A percentile compares a stretch with the other conserved stretches of the same genome.
These are phyloP conservation scores for Acacia melanoxylon DNA, from an alignment of 306 rosid species.

Conservation along the genomic window DNA sequence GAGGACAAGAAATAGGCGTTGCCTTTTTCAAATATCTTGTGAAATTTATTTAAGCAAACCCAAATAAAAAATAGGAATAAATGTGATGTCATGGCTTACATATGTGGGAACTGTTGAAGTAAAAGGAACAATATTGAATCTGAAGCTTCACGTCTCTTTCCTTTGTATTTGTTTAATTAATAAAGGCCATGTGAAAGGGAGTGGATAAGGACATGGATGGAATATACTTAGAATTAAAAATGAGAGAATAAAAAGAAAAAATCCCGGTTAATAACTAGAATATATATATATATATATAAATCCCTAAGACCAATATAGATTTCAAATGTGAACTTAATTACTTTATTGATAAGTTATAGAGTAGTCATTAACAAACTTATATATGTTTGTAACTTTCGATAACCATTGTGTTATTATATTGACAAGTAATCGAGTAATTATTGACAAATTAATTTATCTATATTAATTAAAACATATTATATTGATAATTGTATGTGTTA, in stretches of 20 bases:
- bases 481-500: too few species aligned
- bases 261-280: too few species aligned
- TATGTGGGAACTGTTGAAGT: background rate
- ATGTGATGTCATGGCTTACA: background rate
- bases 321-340: too few species aligned
- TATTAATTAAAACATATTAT: too few species aligned
- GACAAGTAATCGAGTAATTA: too few species aligned
- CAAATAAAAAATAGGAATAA: background rate
- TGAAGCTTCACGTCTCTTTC: background rate
- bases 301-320: too few species aligned
- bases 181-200: background rate
- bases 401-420: too few species aligned
- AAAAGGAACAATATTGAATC: background rate
- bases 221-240: background rate
- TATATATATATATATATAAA: too few species aligned
- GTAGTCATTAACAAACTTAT: fast-evolving
- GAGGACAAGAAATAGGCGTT: background rate
- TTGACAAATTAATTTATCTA: too few species aligned
- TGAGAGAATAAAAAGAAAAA: background rate
- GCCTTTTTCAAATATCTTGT: background rate
- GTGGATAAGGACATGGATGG: background rate
- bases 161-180: background rate
- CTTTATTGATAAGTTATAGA: too few species aligned
- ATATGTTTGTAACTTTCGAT: too few species aligned
- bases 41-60: too few species aligned